Evolutionary conservation across 2,329 filamentous ascomycete genomes (phyloP).

Genomic region (Byssothecium circinans): DNA sequence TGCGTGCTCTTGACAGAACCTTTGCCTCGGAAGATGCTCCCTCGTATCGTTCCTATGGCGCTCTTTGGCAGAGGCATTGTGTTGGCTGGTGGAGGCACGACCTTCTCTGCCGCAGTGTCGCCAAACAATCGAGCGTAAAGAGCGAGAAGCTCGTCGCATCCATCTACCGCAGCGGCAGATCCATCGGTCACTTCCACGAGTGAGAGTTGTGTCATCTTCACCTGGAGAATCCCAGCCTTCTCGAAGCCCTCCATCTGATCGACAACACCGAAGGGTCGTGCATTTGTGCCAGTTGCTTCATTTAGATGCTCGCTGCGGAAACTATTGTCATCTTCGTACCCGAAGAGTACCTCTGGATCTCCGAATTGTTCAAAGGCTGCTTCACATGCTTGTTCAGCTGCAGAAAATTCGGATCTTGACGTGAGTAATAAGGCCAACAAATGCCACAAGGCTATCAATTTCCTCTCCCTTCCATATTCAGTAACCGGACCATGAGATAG

Average conservation of each 20-base stretch:
- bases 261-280: slow-evolving; percentile 56
- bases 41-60: slow-evolving; percentile 68
- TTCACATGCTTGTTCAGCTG: slow-evolving; percentile 81
- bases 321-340: slow-evolving; percentile 52
- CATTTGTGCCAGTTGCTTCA: slow-evolving; percentile 20
- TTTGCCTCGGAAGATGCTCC: slow-evolving; percentile 72
- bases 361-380: slow-evolving; percentile 90
- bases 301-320: slow-evolving; percentile 71
- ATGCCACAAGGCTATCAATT: slow-evolving; percentile 85
- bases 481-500: slow-evolving; percentile 27
- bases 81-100: slow-evolving; percentile 45
- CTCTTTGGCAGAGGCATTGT: slow-evolving; percentile 57
- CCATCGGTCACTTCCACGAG: slow-evolving; percentile 83
- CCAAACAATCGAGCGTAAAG: slow-evolving; percentile 83
- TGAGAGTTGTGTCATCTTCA: slow-evolving; percentile 91
- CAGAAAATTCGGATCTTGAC: slow-evolving; percentile 79
- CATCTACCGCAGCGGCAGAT: slow-evolving; percentile 81
- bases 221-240: slow-evolving; percentile 84
- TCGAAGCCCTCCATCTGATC: slow-evolving; percentile 83
- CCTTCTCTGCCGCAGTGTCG: slow-evolving; percentile 48
- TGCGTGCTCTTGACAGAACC: slow-evolving; percentile 32
- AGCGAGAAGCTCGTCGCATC: slow-evolving; percentile 79
- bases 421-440: slow-evolving; percentile 83
- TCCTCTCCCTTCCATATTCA: slow-evolving; percentile 56
- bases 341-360: slow-evolving; percentile 70